Evolutionary conservation across 768 basidiomycete species (phyloP).

Genomic region (Hericium coralloides): DNA sequence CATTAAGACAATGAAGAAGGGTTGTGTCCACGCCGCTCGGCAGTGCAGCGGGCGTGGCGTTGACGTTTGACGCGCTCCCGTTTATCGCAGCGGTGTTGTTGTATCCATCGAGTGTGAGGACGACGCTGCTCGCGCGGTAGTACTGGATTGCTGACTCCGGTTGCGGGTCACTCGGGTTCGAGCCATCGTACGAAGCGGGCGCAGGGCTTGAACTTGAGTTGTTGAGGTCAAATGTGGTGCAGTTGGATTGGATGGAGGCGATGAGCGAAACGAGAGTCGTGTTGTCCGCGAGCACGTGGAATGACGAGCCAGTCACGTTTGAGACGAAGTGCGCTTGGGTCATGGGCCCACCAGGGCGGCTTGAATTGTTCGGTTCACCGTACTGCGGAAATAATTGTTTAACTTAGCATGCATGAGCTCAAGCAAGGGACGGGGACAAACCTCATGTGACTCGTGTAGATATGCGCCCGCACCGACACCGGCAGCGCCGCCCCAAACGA

Average conservation of each 20-base stretch:
- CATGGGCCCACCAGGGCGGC: conserved; percentile 27
- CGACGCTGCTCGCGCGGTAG: conserved; percentile 19
- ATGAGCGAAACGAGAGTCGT: conserved; percentile 25
- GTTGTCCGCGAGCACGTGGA: conserved; percentile 28
- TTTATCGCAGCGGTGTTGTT: conserved; percentile 18
- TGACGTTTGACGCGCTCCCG: conserved; percentile 22
- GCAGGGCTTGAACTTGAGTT: conserved; percentile 4
- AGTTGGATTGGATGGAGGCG: conserved; percentile 20
- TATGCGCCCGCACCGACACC: conserved; percentile 1
- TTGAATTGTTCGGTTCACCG: conserved; percentile 24
- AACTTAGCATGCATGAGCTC: not conserved
- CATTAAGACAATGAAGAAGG: conserved; percentile 50
- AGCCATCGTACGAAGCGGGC: conserved; percentile 6
- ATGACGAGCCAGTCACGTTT: conserved; percentile 20
- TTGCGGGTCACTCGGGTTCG: conserved; percentile 9
- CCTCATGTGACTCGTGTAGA: conserved; percentile 12
- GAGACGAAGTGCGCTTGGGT: conserved; percentile 20
- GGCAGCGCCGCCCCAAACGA: conserved; percentile 12
- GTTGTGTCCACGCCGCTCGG: conserved; percentile 41
- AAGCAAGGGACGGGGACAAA: conserved; percentile 1
- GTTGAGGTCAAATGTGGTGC: conserved; percentile 14
- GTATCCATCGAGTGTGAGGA: conserved; percentile 19
- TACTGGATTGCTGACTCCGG: conserved; percentile 20
- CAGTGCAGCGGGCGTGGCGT: conserved; percentile 37
- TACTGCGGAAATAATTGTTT: conserved; percentile 18